phyloP scores from a whole-genome alignment of 2,329 filamentous ascomycete genomes.

The Arthrobotrys musiformis region DNA sequence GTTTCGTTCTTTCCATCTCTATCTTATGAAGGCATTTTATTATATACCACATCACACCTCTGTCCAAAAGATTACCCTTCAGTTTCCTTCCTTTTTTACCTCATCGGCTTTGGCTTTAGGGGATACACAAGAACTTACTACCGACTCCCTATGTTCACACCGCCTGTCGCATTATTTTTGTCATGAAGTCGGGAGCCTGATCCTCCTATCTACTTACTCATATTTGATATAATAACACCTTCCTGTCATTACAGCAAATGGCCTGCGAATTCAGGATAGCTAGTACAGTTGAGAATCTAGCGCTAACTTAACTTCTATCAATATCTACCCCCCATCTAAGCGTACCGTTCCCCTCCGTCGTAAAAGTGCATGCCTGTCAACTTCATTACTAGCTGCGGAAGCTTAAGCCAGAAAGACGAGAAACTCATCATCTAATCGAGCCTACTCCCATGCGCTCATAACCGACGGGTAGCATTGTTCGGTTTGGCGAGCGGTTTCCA shows the following conservation, averaged over 20 bases:
- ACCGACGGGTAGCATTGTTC: not conserved
- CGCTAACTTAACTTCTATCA: not conserved
- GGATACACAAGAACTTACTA: not conserved
- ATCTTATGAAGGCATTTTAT: not conserved
- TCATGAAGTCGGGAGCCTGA: constrained; percentile 10
- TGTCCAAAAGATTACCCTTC: not conserved
- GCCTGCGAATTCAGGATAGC: not conserved
- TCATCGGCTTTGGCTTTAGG: not conserved
- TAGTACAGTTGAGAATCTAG: not conserved
- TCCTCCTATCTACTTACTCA: not conserved
- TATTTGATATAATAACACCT: constrained; percentile 8
- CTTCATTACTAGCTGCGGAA: not conserved
- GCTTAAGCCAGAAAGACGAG: not conserved
- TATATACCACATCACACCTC: too few relatives aligned
- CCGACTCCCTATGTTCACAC: not conserved
- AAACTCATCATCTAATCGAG: constrained; percentile 1
- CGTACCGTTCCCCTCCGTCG: not conserved
- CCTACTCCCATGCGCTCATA: too few relatives aligned
- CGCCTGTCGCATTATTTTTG: not conserved
- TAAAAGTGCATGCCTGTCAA: not conserved
- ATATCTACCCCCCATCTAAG: not conserved
- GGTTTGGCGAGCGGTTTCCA: constrained; percentile 6
- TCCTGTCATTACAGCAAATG: constrained; percentile 18
- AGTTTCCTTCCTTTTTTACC: not conserved
- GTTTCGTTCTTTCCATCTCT: too few relatives aligned